A percentile compares a stretch with the other conserved stretches of the same genome.
Conservation (phyloP, 2,329 filamentous ascomycete genomes). For the Fusarium sp. region DNA sequence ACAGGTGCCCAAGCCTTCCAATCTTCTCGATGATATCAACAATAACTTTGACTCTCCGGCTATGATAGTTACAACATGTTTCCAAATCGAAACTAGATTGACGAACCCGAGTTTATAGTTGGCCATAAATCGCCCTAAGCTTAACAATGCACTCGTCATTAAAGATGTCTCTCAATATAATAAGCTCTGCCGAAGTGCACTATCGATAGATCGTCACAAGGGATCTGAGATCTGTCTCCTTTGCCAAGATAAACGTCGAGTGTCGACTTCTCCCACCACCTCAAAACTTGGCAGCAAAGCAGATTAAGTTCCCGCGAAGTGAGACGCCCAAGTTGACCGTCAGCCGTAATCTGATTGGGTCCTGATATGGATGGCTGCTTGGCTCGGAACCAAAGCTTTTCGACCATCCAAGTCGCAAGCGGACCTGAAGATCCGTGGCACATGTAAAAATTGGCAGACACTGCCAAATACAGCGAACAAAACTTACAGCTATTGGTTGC, state of each 20-base stretch:
- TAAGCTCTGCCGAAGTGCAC: not conserved
- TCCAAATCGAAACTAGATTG: too few species aligned
- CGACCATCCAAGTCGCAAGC: constrained; percentile 27
- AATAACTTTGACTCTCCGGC: too few species aligned
- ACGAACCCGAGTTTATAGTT: not conserved
- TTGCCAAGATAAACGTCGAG: constrained; percentile 2
- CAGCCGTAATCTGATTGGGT: constrained; percentile 24
- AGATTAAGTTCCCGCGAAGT: not conserved
- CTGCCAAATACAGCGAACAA: not conserved
- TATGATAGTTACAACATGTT: not conserved
- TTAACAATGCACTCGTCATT: constrained; percentile 3
- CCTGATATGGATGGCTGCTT: not conserved
- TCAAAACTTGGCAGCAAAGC: constrained; percentile 9
- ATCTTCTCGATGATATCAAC: too few species aligned
- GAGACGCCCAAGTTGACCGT: not conserved
- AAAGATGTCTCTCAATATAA: not conserved
- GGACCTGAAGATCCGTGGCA: constrained; percentile 38
- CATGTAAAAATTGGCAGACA: constrained; percentile 15
- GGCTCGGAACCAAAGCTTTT: constrained; percentile 24
- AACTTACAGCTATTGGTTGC: constrained; percentile 8
- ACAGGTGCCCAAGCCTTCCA: too few species aligned
- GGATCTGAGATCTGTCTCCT: constrained; percentile 6
- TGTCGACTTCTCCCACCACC: not conserved
- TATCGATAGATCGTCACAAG: not conserved
- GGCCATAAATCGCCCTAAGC: not conserved